Percentiles rank a stretch among this genome's conserved stretches.
These are phyloP conservation scores for Scheffersomyces segobiensis DNA, from an alignment of 1,139 yeast genomes.

Conservation along the genomic window DNA sequence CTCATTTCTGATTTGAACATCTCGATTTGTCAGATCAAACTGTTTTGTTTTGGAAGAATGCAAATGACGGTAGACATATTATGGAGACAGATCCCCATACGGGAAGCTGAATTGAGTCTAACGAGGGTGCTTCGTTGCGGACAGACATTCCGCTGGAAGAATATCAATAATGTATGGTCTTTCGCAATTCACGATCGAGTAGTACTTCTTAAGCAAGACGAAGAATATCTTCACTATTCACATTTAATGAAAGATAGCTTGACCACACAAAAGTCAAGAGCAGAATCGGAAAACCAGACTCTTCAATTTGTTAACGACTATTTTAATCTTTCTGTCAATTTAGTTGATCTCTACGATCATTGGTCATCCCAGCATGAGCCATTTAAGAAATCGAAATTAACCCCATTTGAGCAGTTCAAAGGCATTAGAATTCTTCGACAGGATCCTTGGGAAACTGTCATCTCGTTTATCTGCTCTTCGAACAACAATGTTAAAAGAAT, in stretches of 20 bases:
- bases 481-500: conserved; percentile 93
- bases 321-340: conserved; percentile 61
- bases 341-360: conserved; percentile 51
- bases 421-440: conserved; percentile 87
- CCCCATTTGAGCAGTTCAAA: conserved; percentile 44
- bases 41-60: not conserved
- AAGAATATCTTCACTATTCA: conserved; percentile 29
- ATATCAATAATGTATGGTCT: conserved; percentile 59
- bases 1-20: not conserved
- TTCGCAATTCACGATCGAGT: conserved; percentile 52
- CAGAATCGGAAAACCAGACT: conserved; percentile 19
- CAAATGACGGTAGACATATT: conserved; percentile 9
- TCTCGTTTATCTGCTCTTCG: conserved; percentile 92
- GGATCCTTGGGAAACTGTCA: conserved; percentile 94
- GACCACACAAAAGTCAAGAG: not conserved
- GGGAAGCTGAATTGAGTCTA: conserved; percentile 54
- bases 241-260: conserved; percentile 21
- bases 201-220: conserved; percentile 53
- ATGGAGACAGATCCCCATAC: conserved; percentile 17
- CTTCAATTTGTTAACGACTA: conserved; percentile 59
- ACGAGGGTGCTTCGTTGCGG: conserved; percentile 82
- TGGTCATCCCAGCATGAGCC: conserved; percentile 62
- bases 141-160: conserved; percentile 78
- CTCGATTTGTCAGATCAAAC: not conserved
- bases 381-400: conserved; percentile 32